Evolutionary conservation across 2,329 filamentous ascomycete genomes (phyloP).

Genomic region (Ceratocystis eucalypticola): DNA sequence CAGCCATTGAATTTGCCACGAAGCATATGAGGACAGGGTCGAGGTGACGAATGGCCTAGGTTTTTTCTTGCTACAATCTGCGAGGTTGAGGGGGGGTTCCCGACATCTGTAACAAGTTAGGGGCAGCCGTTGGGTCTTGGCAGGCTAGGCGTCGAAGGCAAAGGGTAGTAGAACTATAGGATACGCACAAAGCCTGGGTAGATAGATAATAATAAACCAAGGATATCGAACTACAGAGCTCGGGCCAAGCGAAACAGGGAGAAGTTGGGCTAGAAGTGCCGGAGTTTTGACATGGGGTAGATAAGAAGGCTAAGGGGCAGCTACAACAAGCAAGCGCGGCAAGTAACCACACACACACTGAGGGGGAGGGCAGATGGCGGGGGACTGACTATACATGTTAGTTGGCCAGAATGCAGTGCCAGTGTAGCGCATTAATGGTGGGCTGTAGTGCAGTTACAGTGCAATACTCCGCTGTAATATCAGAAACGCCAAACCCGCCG

Average conservation of each 20-base stretch:
- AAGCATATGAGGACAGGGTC: conserved; percentile 34
- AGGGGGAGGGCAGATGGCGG: neutral
- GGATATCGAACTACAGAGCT: neutral
- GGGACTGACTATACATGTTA: too few species aligned
- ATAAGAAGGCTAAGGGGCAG: too few species aligned
- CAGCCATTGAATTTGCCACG: conserved; percentile 41
- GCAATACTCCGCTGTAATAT: neutral
- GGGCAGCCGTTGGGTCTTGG: neutral
- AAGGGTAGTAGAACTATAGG: neutral
- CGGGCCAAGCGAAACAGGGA: neutral
- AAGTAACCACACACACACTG: neutral
- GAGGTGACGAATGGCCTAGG: neutral
- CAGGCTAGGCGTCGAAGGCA: neutral
- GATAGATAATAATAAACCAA: neutral
- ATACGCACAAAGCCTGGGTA: neutral
- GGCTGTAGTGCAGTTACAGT: too few species aligned
- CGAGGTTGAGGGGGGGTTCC: conserved; percentile 12
- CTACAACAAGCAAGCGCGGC: too few species aligned
- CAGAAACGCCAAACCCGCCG: neutral
- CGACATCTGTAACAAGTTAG: conserved; percentile 7
- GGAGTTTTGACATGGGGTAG: neutral
- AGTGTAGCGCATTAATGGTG: too few species aligned
- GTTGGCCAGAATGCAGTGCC: too few species aligned
- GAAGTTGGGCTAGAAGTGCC: neutral
- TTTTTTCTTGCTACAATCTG: conserved; percentile 15